Conservation (phyloP, 306 rosid genomes). For the Ochetophila trinervis region DNA sequence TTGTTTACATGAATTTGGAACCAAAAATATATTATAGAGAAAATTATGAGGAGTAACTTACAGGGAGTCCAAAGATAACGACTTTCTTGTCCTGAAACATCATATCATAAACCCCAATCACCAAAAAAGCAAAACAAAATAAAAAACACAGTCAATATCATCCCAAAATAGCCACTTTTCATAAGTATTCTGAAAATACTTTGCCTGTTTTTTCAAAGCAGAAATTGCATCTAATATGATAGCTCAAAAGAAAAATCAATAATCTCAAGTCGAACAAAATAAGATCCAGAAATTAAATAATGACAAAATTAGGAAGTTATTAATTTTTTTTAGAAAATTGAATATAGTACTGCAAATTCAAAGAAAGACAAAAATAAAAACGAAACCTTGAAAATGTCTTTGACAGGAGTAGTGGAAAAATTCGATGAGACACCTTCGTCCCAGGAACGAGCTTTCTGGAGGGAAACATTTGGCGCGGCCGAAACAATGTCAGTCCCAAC, state of each 20-base stretch:
- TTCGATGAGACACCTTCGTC: constrained; percentile 87
- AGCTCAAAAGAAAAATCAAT: neutral
- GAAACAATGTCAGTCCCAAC: constrained; percentile 68
- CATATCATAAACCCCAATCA: neutral
- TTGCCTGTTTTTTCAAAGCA: neutral
- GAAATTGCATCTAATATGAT: neutral
- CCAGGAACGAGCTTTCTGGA: constrained; percentile 93
- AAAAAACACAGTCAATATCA: constrained; percentile 13
- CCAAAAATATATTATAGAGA: no score
- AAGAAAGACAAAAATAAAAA: neutral
- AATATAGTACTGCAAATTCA: neutral
- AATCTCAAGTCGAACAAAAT: no score
- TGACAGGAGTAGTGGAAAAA: constrained; percentile 78
- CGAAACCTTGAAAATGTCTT: constrained; percentile 69
- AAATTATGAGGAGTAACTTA: constrained; percentile 35
- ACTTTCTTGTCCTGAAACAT: constrained; percentile 73
- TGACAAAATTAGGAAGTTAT: no score
- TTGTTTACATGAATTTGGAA: no score
- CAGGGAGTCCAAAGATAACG: constrained; percentile 94
- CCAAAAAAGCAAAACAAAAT: neutral
- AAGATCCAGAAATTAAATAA: neutral
- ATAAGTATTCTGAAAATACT: neutral
- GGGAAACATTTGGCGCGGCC: constrained; percentile 65
- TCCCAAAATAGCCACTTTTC: neutral
- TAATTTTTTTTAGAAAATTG: neutral